Base-by-base conservation (phyloP, 768 basidiomycete species). In the Strobilomyces confusus region DNA sequence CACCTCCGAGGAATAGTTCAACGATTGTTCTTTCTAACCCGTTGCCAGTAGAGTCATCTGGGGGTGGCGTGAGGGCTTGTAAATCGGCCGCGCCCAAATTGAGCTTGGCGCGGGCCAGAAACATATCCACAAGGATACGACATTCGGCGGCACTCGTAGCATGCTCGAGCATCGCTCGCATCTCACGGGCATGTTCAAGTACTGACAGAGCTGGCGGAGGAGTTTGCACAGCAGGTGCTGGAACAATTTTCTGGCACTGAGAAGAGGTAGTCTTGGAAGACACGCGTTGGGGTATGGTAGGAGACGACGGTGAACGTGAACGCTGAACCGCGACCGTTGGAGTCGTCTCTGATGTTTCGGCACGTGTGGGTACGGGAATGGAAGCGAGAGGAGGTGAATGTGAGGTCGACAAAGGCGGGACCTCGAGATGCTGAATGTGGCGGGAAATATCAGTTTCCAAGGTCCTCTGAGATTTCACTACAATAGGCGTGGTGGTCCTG, bases 91-190 rank as follows among this genome's bases (percentile, higher is more conserved):
- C 56, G 30, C 73, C 71, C 20, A 65, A 20, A 12, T 70, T 49
- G 41, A 77, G 76, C 17, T 81, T 82, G 48, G 77, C 77, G 58
- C 82, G 83, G 13, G 82, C 77, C 53, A 95, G 73, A 72, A 89
- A 87, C 75, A 92, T 88, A 57, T 91, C 86, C 26, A 92, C 77
- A 52, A 95, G 83, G 40, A 94, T 74, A 47, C 89, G 87, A 65
- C 92, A 93, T 73, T 95, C 93, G 55, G 86, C 83, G 43, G 80
- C 87, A 40, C 78, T 83, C 2, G 86, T 86, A 14, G 92, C 91
- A 46, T 73, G 79, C 9, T 78, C 69, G 17, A 95, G 69, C 52
- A 89, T 74, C 19, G 77, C 75, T 30, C 87, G 83, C 72, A 95
- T 79, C 47, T 91, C 85, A 12, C 75, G 72, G 23, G 84, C 79